phyloP scores from a whole-genome alignment of 805 yeast species.

The Ogataea methanolica region DNA sequence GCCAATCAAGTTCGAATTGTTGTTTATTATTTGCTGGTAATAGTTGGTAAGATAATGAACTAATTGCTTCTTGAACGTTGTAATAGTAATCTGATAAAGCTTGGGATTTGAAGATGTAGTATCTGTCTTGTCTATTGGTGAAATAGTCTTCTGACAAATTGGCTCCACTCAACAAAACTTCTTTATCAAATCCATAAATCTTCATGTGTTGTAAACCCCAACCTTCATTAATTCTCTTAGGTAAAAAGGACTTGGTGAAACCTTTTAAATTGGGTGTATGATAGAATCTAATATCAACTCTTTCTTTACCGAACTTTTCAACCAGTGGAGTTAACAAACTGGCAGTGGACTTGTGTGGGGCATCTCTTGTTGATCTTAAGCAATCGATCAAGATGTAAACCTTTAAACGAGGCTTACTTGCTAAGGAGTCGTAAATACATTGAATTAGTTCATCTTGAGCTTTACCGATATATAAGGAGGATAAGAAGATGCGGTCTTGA shows the following conservation, averaged over 20 bases:
- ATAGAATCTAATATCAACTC: conserved; percentile 80
- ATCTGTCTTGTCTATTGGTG: conserved; percentile 91
- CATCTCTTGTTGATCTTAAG: conserved; percentile 87
- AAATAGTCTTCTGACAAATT: conserved; percentile 89
- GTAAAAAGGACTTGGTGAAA: conserved; percentile 57
- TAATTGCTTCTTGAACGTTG: conserved; percentile 61
- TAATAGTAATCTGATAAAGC: conserved; percentile 68
- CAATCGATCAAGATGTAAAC: conserved; percentile 82
- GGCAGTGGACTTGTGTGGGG: conserved; percentile 77
- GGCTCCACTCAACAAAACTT: conserved; percentile 85
- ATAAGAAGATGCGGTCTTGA: conserved; percentile 63
- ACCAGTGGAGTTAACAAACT: conserved; percentile 64
- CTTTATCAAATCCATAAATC: conserved; percentile 90
- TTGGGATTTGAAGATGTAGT: conserved; percentile 61
- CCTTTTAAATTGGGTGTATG: conserved; percentile 86
- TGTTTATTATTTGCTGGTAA: conserved; percentile 34
- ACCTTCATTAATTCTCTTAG: conserved; percentile 85
- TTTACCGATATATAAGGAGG: conserved; percentile 85
- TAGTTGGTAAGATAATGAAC: conserved; percentile 67
- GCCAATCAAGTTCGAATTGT: conserved; percentile 69
- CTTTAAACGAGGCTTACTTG: conserved; percentile 52
- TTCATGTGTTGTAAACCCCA: conserved; percentile 97
- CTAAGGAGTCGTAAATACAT: conserved; percentile 57
- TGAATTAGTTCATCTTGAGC: conserved; percentile 70
- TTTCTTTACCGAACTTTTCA: conserved; percentile 52